Base-by-base conservation (phyloP, 176 grass and related monocot genomes). In the Avena atlantica region DNA sequence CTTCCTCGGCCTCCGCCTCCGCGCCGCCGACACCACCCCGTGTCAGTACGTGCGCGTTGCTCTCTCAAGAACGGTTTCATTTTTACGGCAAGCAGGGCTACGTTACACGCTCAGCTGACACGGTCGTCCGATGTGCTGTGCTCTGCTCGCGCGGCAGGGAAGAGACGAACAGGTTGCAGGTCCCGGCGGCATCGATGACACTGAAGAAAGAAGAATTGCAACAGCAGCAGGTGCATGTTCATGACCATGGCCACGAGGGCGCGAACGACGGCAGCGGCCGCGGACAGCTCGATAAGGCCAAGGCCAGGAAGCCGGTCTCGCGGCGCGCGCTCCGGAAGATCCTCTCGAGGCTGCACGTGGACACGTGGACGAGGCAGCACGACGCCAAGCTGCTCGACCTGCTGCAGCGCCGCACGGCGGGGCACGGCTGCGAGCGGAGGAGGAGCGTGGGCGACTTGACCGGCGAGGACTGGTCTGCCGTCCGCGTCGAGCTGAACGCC, bases 1-100 rank as follows among this genome's bases (percentile, higher is more conserved):
- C 76, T 91, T 91, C 76, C 81, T 91, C 81, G 40, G 76, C 76
- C 89, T 91, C 68, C 85, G 69, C 60, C 86, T 91, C 68, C 40
- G 69, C 12, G 34, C 50, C 76, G 81, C 44, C 58, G n/a, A 12
- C 81, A 14, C 6, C 48, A 14, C 50, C 47, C 9, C 40, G 2
- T 52, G 59, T 12, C 63, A 78, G 84, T 87, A 86, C 78, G 87
- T 44, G 4, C 74, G 12, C 24, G 6, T 20, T 24, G 17, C 19
- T 56, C 79, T 52, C 17, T 6, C 31, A 34, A 34, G 31, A 34
- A 34, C 31, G 3, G 3, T 34, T 34, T 34, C 29, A 34, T 34
- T 34, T 34, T 31, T 4, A 0, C 31, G 31, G 31, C 31, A 34
- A 34, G 31, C 31, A 34, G 31, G 31, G 31, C 31, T 34, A 34